Conservation (phyloP, 495 filamentous ascomycete species). For the Penicillium bialowiezense region DNA sequence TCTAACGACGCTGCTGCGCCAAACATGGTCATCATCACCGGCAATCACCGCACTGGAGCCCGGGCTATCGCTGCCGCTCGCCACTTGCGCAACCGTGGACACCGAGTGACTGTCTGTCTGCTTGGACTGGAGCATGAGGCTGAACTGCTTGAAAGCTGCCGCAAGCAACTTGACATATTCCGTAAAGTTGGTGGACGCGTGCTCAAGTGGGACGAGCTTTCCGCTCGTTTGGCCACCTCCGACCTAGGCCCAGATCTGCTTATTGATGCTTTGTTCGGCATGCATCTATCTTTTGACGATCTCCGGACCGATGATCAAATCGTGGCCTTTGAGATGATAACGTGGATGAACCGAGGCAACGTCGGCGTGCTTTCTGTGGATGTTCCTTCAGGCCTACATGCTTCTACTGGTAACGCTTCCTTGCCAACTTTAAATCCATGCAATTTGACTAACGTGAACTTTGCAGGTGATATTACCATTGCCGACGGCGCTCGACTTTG, state of each 20-base stretch:
- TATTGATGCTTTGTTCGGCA: slow-evolving; percentile 82
- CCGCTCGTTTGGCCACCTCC: slow-evolving; percentile 49
- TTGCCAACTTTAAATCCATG: slow-evolving; percentile 18
- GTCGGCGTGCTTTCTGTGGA: slow-evolving; percentile 78
- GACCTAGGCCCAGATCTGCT: slow-evolving; percentile 72
- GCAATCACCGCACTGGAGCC: slow-evolving; percentile 82
- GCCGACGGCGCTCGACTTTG: slow-evolving; percentile 71
- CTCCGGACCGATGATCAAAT: slow-evolving; percentile 78
- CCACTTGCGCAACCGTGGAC: slow-evolving; percentile 76
- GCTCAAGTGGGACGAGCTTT: slow-evolving; percentile 53
- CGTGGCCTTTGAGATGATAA: slow-evolving; percentile 75
- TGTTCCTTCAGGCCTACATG: slow-evolving; percentile 82
- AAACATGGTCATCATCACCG: slow-evolving; percentile 78
- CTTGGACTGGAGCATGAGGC: slow-evolving; percentile 73
- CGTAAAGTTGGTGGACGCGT: slow-evolving; percentile 73
- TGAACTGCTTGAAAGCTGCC: slow-evolving; percentile 70
- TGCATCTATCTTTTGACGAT: slow-evolving; percentile 80
- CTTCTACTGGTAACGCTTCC: slow-evolving; percentile 60
- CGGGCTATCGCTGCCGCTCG: slow-evolving; percentile 82
- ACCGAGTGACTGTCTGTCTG: slow-evolving; percentile 77
- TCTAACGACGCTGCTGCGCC: slow-evolving; percentile 47
- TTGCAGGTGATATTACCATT: slow-evolving; percentile 45
- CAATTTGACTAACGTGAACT: slow-evolving; percentile 9
- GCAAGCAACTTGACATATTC: slow-evolving; percentile 72
- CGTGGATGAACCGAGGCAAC: slow-evolving; percentile 82